These are phyloP conservation scores for Pythium myriotylum DNA, from an alignment of 352 stramenopile species.

Conservation along the genomic window DNA sequence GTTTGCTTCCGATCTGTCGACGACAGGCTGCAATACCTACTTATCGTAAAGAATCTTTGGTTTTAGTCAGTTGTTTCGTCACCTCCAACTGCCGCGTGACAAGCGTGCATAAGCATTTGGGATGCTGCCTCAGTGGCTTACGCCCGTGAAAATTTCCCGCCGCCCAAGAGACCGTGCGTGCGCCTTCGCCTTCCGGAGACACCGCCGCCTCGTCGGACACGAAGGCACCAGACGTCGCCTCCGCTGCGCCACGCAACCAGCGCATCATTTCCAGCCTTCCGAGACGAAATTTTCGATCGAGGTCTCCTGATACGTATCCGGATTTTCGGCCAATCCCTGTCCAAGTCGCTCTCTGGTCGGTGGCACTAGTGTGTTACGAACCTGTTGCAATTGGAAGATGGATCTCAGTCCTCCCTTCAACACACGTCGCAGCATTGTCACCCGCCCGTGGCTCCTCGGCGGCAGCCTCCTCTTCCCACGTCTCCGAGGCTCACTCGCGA, in stretches of 20 bases:
- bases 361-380: constrained; percentile 19
- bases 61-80: too few relatives aligned
- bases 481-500: constrained; percentile 18
- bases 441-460: background rate
- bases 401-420: constrained; percentile 12
- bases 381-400: background rate
- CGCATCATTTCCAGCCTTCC: constrained; percentile 4
- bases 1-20: too few relatives aligned
- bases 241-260: background rate
- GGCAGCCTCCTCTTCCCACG: background rate
- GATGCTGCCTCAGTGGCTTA: background rate
- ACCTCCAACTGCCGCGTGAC: too few relatives aligned
- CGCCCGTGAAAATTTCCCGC: background rate
- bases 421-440: background rate
- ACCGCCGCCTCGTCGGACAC: too few relatives aligned
- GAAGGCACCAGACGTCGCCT: background rate
- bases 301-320: too few relatives aligned
- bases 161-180: background rate
- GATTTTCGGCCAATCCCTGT: constrained; percentile 11
- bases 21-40: too few relatives aligned
- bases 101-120: background rate
- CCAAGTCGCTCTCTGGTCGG: background rate
- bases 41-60: too few relatives aligned
- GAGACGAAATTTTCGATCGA: constrained; percentile 15
- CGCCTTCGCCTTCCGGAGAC: background rate